Conservation (phyloP, 495 filamentous ascomycete genomes). For the Podospora sp. region DNA sequence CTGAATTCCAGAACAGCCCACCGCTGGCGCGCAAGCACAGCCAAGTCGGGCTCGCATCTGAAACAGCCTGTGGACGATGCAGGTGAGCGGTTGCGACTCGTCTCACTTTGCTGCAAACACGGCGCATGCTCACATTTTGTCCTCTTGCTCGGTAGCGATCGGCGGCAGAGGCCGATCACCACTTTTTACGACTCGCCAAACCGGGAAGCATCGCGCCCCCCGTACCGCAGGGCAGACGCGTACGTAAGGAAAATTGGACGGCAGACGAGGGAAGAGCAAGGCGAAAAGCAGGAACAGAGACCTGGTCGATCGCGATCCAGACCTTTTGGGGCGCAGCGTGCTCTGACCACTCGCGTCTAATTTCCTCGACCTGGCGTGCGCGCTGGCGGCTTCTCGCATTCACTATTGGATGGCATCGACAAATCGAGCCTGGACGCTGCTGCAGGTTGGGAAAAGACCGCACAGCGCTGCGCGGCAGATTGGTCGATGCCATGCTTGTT, state of each 20-base stretch:
- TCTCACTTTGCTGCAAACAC: not conserved
- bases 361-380: not conserved
- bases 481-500: not conserved
- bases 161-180: not conserved
- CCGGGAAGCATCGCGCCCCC: not conserved
- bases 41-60: not conserved
- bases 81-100: not conserved
- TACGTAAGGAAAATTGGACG: slow-evolving; percentile 1
- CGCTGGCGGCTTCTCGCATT: not conserved
- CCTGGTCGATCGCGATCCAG: not conserved
- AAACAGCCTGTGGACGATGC: not conserved
- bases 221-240: not conserved
- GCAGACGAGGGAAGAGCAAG: no score
- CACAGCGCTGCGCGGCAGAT: not conserved
- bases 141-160: not conserved
- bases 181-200: not conserved
- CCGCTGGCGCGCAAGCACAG: not conserved
- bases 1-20: not conserved
- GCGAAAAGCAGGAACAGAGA: not conserved
- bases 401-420: not conserved
- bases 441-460: not conserved
- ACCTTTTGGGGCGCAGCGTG: not conserved
- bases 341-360: not conserved
- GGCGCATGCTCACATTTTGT: not conserved
- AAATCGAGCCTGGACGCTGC: not conserved